These are phyloP conservation scores for Aurifilum marmelostoma DNA, from an alignment of 2,329 filamentous ascomycete genomes.

Conservation along the genomic window DNA sequence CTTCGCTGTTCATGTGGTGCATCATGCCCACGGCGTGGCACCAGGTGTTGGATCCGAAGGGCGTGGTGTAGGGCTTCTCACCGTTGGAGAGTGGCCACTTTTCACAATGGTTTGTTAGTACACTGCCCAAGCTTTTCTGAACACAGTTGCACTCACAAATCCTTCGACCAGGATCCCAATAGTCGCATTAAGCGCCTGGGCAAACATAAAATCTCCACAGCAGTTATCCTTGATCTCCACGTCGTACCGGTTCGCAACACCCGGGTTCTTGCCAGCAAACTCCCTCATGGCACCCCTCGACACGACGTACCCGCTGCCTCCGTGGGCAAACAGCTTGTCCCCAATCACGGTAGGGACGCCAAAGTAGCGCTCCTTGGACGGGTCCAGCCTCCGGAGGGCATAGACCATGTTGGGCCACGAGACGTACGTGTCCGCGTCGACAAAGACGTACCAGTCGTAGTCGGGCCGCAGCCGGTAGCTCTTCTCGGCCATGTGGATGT, in stretches of 20 bases:
- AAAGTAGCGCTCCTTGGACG: constrained; percentile 50
- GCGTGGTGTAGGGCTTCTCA: constrained; percentile 56
- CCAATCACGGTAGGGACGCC: constrained; percentile 52
- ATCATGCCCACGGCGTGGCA: constrained; percentile 60
- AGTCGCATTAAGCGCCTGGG: constrained; percentile 50
- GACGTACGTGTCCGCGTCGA: constrained; percentile 63
- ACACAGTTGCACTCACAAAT: constrained; percentile 41
- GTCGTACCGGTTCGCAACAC: constrained; percentile 53
- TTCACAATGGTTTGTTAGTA: not conserved
- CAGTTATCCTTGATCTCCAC: constrained; percentile 44
- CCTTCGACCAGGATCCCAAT: constrained; percentile 46
- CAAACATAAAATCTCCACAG: constrained; percentile 57
- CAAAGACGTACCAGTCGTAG: constrained; percentile 63
- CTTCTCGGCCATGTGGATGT: constrained; percentile 62
- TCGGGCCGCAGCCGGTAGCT: constrained; percentile 52
- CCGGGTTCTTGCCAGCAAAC: constrained; percentile 46
- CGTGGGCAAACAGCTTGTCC: constrained; percentile 54
- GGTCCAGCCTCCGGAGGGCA: constrained; percentile 51
- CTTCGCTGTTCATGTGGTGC: constrained; percentile 57
- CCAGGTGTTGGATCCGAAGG: constrained; percentile 53
- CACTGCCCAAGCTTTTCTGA: not conserved
- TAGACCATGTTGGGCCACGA: constrained; percentile 55
- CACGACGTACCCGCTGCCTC: constrained; percentile 58
- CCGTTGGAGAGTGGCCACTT: constrained; percentile 59
- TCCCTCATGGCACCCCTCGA: constrained; percentile 55